Evolutionary conservation across 2,329 filamentous ascomycete species (phyloP), one percentile per base, ranked within the genome.

Genomic region (Calonectria pauciramosa): DNA sequence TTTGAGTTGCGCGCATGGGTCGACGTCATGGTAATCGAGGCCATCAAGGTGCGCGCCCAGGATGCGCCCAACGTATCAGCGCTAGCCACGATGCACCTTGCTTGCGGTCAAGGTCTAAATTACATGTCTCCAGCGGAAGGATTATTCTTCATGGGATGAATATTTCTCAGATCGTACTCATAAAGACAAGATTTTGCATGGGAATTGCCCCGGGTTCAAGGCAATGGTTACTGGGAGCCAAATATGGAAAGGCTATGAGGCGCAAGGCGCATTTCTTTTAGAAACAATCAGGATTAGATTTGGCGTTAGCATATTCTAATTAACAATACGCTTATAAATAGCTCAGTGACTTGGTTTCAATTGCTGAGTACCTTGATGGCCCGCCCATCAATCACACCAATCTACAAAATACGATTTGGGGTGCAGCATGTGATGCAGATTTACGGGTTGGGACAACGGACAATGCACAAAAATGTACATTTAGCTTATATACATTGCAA

Each of bases 31-130:
- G 16, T 26, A 28, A 60, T 1, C 18, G 34, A 26, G 66, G 23
- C 72, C 75, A 80, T 81, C 79, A 79, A 74, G 79, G 79, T 69
- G 51, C 36, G 28, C 13, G 26, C 14, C 34, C 5, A 20, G 36
- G n/a, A 52, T 26, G 36, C 28, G 49, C 20, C 52, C 9, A 68
- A 32, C 51, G 63, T 51, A 49, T 69, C 54, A 69, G 70, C 44
- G 41, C 32, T 20, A 54, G 26, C 36, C 52, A 69, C 63, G 54
- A 69, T 69, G 54, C 63, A 54, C 16, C 28, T 10, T 47, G 30
- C 16, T 10, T 47, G 30, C 16, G 14, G n/a, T 47, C 52, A 32
- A 32, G 59, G 26, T 49, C n/a, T 14, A 11, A 8, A 20, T 32
- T 52, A 26, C 13, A 1, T 28, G 10, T 9, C 16, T 13, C 9